Conservation (phyloP, 345 rosid genomes). For the Raphanus sativus region DNA sequence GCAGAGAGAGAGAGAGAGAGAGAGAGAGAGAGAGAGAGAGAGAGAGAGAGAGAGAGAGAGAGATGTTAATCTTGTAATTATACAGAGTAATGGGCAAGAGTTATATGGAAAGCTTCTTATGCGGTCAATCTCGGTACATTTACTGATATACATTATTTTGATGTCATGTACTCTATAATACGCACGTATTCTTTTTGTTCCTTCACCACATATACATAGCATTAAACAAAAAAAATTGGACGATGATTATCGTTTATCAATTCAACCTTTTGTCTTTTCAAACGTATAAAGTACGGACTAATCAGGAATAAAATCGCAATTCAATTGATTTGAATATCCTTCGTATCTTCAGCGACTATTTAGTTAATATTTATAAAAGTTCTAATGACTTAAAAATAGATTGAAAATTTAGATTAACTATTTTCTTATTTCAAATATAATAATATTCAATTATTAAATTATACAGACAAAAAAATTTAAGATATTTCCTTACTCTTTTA, state of each 20-base stretch:
- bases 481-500: not conserved
- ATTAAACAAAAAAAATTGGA: not conserved
- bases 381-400: not conserved
- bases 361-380: not conserved
- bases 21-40: constrained; percentile 39
- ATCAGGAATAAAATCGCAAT: not conserved
- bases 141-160: not conserved
- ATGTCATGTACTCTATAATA: not conserved
- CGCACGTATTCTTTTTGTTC: not conserved
- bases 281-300: not conserved
- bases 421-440: not conserved
- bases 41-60: constrained; percentile 41
- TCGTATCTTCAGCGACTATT: not conserved
- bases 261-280: not conserved
- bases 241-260: not conserved
- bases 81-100: constrained; percentile 30
- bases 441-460: not conserved
- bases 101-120: constrained; percentile 28
- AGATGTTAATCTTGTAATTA: constrained; percentile 35
- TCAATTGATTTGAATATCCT: not conserved
- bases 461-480: not conserved
- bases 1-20: constrained; percentile 36
- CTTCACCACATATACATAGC: not conserved
- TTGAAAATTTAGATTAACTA: not conserved
- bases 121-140: constrained; percentile 32